Conservation (phyloP, 306 rosid genomes). For the Glycine tomentella region DNA sequence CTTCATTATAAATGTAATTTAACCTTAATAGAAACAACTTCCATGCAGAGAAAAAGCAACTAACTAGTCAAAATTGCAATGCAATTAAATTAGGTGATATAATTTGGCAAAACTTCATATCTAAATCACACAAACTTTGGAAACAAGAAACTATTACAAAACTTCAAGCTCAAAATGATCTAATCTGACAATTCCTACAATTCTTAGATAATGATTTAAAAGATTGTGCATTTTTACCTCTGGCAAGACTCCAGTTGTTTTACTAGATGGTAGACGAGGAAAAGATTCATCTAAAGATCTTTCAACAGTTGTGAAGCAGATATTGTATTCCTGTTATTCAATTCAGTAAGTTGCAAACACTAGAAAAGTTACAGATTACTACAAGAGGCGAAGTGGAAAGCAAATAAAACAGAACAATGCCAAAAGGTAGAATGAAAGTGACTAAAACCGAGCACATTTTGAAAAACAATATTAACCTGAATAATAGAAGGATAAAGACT, state of each 20-base stretch:
- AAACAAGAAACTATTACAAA: conserved; percentile 2
- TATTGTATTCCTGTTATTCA: conserved; percentile 85
- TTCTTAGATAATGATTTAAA: conserved; percentile 13
- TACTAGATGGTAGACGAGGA: conserved; percentile 79
- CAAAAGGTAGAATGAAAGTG: conserved; percentile 19
- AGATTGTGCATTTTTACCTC: conserved; percentile 65
- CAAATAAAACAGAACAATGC: conserved; percentile 17
- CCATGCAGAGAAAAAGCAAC: background rate
- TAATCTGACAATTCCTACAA: background rate
- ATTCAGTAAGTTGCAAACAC: conserved; percentile 38
- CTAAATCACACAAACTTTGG: background rate
- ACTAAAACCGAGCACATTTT: conserved; percentile 29
- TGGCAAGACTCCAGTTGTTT: conserved; percentile 84
- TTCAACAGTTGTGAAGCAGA: conserved; percentile 96
- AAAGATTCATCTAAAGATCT: conserved; percentile 70
- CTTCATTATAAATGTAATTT: background rate
- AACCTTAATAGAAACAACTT: background rate
- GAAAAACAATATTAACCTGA: conserved; percentile 65
- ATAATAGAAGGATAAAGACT: conserved; percentile 98
- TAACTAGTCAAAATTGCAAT: background rate
- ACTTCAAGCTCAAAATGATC: conserved; percentile 24
- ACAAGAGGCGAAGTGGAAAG: conserved; percentile 7
- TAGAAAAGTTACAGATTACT: conserved; percentile 34
- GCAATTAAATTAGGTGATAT: background rate
- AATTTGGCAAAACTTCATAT: background rate